Evolutionary conservation across 129 eudicot species (phyloP).

Genomic region (Centella asiatica): DNA sequence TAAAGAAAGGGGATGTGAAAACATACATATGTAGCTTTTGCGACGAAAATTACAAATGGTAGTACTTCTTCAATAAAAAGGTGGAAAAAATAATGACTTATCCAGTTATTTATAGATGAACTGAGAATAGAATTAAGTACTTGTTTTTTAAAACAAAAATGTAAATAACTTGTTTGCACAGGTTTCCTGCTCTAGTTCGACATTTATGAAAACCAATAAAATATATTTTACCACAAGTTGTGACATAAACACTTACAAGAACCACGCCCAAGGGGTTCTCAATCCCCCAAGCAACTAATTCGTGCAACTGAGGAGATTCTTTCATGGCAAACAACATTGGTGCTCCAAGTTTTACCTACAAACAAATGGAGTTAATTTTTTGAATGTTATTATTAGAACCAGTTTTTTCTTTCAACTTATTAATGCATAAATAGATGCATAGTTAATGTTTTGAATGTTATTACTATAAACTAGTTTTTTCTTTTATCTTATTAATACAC

Average conservation of each 20-base stretch:
- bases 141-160: too few species aligned
- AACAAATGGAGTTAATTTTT: not conserved
- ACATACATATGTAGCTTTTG: too few species aligned
- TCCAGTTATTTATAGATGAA: not conserved
- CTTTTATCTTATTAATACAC: too few species aligned
- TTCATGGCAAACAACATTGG: constrained; percentile 83
- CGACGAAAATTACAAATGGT: too few species aligned
- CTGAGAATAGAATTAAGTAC: not conserved
- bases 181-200: not conserved
- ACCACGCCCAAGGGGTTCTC: constrained; percentile 63
- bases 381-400: not conserved
- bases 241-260: constrained; percentile 41
- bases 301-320: constrained; percentile 71
- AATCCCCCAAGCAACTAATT: constrained; percentile 55
- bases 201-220: not conserved
- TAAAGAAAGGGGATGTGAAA: too few species aligned
- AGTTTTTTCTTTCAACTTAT: not conserved
- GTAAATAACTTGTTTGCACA: not conserved
- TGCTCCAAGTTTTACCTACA: constrained; percentile 74
- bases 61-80: too few species aligned
- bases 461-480: too few species aligned
- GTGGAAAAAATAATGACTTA: too few species aligned
- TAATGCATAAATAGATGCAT: too few species aligned
- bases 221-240: not conserved
- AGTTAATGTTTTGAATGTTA: too few species aligned